Base-by-base conservation (phyloP, 192 early-diverging fungal genomes). In the Coemansia sp. region DNA sequence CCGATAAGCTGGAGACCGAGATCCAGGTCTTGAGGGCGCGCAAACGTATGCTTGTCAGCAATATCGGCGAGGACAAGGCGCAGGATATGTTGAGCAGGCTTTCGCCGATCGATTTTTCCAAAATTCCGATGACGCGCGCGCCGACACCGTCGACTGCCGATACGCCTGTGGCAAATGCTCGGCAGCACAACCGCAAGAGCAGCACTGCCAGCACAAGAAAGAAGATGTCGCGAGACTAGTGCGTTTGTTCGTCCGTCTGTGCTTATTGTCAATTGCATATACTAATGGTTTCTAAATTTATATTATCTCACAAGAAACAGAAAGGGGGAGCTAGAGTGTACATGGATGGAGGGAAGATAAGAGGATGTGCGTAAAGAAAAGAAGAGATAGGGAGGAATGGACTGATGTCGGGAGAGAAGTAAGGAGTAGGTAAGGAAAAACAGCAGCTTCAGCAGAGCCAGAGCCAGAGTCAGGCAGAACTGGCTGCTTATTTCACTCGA, bases 1-100 rank as follows among this genome's bases (percentile, higher is more conserved):
- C 87, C 1, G 95, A 98, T 71, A 93, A 91, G 79, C 69, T 87
- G 8, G 93, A 96, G 66, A 74, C 85, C 7, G 95, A 96, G 47
- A 74, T 90, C 10, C 86, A 88, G 56, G 77, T 85, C 18, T 63
- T 71, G 69, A 74, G 63, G 22, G 80, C 64, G 2, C 74, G 63
- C 51, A 78, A 76, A 26, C 78, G 69, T 65, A 77, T 66, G 76
- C 84, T 70, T 19, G 46, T 83, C 51, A 61, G 65, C 32, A 72
- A 63, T 22, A 51, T 75, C 40, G 76, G 80, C 69, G 76, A 71
- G 55, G 68, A 48, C 6, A 68, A 62, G 55, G 76, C 80, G 0
- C 71, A 74, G 48, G 65, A 32, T 3, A 22, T 68, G 1, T 32
- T 82, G 63, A 69, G 65, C 60, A 76, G 66, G 37, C 70, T 76